A percentile compares a stretch with the other conserved stretches of the same genome.
Evolutionary conservation across 225 moss, liverwort and hornwort species (phyloP).

Genomic region (Polytrichum commune): DNA sequence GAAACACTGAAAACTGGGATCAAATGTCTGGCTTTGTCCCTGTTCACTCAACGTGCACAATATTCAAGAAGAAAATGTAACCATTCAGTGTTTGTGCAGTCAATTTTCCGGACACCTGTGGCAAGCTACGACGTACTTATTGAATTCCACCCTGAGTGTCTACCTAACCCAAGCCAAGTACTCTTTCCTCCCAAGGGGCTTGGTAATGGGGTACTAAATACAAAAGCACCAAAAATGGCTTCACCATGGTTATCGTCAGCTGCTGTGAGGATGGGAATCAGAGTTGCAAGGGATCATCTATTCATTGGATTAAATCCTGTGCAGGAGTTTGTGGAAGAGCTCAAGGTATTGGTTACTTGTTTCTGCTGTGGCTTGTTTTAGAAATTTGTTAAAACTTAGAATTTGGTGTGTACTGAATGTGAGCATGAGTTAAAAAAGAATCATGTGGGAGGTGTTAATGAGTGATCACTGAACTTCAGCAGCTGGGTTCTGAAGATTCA

Average conservation of each 20-base stretch:
- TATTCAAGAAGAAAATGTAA: too few species aligned
- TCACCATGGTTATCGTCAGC: slow-evolving; percentile 46
- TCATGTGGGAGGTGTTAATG: too few species aligned
- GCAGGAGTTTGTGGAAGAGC: slow-evolving; percentile 65
- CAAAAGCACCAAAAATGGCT: slow-evolving; percentile 29
- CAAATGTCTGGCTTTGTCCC: not conserved
- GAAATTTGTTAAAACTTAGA: too few species aligned
- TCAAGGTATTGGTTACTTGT: slow-evolving; percentile 33
- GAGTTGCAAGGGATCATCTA: slow-evolving; percentile 58
- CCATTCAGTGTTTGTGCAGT: slow-evolving; percentile 24
- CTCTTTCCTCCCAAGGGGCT: slow-evolving; percentile 58
- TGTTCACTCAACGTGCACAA: too few species aligned
- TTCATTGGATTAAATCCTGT: slow-evolving; percentile 83
- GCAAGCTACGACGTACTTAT: slow-evolving; percentile 68
- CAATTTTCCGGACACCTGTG: slow-evolving; percentile 78
- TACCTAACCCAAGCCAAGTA: slow-evolving; percentile 78
- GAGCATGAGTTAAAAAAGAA: too few species aligned
- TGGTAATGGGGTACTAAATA: slow-evolving; percentile 36
- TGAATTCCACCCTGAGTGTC: slow-evolving; percentile 63
- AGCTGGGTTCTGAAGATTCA: too few species aligned
- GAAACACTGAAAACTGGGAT: not conserved
- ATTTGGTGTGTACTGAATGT: too few species aligned
- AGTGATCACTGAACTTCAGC: too few species aligned
- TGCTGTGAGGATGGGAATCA: slow-evolving; percentile 42
- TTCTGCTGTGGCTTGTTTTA: not conserved